Base-by-base conservation (phyloP, 2,329 filamentous ascomycete genomes). In the Phyllosticta paracitricarpa region DNA sequence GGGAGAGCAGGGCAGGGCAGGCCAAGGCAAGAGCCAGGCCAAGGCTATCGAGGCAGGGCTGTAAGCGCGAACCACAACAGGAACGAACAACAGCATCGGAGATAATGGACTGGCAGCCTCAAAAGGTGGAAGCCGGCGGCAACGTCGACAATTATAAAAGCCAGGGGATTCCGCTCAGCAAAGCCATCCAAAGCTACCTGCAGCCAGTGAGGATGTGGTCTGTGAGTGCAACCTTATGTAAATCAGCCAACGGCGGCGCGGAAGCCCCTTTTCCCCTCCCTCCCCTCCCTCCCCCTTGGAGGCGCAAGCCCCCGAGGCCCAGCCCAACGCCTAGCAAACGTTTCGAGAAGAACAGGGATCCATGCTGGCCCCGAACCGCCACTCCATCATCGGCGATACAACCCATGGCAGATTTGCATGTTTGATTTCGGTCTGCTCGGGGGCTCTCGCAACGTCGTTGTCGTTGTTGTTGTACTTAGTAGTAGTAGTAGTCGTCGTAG, bases 381-480 rank as follows among this genome's bases (percentile, higher is more conserved):
- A 61, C 58, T 61, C 52, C 54, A 61, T 56, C 58, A 61, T 61
- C 58, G 54, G 53, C 58, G 58, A 61, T 61, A 61, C 17, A 17
- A n/a, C 6, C 19, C 12, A 48, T n/a, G 40, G 40, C 17, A 48
- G 40, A 48, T 48, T 48, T 48, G 40, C 40, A n/a, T n/a, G 17
- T n/a, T n/a, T 17, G n/a, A 48, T 48, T 48, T 48, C 40, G 40
- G 40, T 48, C 12, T 48, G 2, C 5, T 48, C 40, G 40, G 40
- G 14, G 14, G 12, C 40, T 48, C n/a, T 48, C 40, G 17, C 17
- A 48, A 48, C 28, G 28, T 30, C 28, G 28, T 30, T 8, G 28
- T 30, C 28, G 28, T 7, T 28, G 26, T 22, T 22, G 19, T 22
- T 22, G 19, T 22, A 22, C 19, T 22, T 22, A 22, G 19, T 22